These are phyloP conservation scores for Rubia peregrina DNA, from an alignment of 305 asterid species.

Conservation along the genomic window DNA sequence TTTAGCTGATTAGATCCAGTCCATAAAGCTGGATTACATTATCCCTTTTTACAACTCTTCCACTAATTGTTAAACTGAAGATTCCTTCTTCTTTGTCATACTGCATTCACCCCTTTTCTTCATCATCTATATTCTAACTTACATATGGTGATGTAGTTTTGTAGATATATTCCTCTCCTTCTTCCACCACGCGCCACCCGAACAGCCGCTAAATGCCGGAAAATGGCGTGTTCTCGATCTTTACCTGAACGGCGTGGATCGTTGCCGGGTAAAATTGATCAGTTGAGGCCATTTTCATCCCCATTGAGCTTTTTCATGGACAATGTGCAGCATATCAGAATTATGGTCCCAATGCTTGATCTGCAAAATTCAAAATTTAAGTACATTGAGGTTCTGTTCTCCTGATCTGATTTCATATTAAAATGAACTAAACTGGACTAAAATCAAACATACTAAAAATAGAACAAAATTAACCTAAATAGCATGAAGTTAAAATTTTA, in stretches of 20 bases:
- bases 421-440: too few species aligned
- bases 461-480: too few species aligned
- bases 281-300: slow-evolving; percentile 31
- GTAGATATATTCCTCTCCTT: slow-evolving; percentile 21
- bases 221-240: neutral
- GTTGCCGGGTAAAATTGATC: slow-evolving; percentile 1
- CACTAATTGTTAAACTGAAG: slow-evolving; percentile 18
- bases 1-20: slow-evolving; percentile 17
- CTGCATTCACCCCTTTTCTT: slow-evolving; percentile 29
- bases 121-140: slow-evolving; percentile 1
- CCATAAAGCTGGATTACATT: slow-evolving; percentile 23
- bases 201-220: neutral
- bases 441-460: too few species aligned
- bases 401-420: too few species aligned
- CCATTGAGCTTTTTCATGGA: slow-evolving; percentile 45
- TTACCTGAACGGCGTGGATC: too few species aligned
- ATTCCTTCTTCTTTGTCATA: slow-evolving; percentile 30
- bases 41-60: slow-evolving; percentile 22
- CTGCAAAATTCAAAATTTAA: slow-evolving; percentile 28
- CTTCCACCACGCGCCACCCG: slow-evolving; percentile 18
- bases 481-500: too few species aligned
- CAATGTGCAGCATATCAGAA: slow-evolving; percentile 73
- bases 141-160: neutral
- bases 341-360: slow-evolving; percentile 75
- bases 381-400: neutral